Conservation (phyloP, 305 asterid genomes). For the Solanum chacoense region DNA sequence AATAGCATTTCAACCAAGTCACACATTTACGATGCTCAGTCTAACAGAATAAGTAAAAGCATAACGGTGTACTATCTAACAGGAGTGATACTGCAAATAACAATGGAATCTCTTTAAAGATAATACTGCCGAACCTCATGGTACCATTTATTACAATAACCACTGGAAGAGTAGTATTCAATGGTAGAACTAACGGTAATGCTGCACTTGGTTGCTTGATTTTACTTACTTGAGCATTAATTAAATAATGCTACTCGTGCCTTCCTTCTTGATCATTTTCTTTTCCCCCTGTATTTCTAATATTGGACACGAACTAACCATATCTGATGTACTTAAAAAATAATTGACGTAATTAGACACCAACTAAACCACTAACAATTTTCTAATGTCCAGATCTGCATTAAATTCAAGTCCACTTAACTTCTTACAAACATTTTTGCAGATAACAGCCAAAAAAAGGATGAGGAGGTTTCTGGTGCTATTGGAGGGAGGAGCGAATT, state of each 20-base stretch:
- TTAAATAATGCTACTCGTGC: background rate
- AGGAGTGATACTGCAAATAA: background rate
- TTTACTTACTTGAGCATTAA: background rate
- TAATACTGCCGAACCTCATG: background rate
- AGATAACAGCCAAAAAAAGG: background rate
- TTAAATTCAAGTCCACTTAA: background rate
- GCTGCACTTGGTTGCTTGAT: background rate
- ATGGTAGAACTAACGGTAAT: background rate
- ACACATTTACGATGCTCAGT: background rate
- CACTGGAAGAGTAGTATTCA: background rate
- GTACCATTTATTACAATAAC: background rate
- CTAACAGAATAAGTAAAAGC: background rate
- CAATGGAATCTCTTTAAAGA: background rate
- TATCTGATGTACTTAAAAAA: background rate
- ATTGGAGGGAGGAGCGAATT: background rate
- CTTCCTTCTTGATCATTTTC: background rate
- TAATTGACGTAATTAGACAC: background rate
- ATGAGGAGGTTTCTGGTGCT: background rate
- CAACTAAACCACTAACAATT: background rate
- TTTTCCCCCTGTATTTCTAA: background rate
- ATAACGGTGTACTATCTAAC: background rate
- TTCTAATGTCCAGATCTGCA: background rate
- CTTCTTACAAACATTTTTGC: background rate
- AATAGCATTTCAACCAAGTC: background rate
- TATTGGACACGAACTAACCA: background rate